Evolutionary conservation across 2,329 filamentous ascomycete species (phyloP), one percentile per base, ranked within the genome.

Genomic region (Periglandula ipomoeae): DNA sequence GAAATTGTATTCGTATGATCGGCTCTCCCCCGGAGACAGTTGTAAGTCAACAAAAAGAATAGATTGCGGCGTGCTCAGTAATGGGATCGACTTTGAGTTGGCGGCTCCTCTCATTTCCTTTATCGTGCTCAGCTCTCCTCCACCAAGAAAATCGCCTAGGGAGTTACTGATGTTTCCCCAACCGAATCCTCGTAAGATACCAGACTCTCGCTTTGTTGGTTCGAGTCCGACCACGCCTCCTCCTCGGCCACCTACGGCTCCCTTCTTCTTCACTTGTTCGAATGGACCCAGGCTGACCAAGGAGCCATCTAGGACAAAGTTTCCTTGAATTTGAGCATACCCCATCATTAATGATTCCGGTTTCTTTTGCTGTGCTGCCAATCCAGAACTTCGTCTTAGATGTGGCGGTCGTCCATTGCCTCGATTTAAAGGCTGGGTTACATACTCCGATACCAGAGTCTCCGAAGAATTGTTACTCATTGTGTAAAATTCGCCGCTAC

Each of bases 281-380:
- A 98, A 98, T 0, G 87, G 87, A 0, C 82, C 82, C 35, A 94
- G 82, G 58, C 94, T 91, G 51, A 98, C 82, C 20, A 98, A 71
- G 1, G 93, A 95, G 0, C 89, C 89, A 61, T 98, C 93, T 6
- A 98, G 70, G 0, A 83, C 89, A 58, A 98, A 98, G 0, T 87
- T 90, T 4, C 93, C 93, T 65, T 89, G 87, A 2, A 97, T 81
- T 59, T 98, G 93, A 3, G 88, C 91, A 66, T 95, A 98, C 0
- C 90, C 93, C 93, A 98, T 98, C 82, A 98, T 94, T 47, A 98
- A 70, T 1, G 85, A 84, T 63, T 97, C 90, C 1, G 87, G 82
- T 35, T 73, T 64, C 57, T 69, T 72, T 37, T 70, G 69, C 53
- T 70, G 67, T 50, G 64, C 65, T 52, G 65, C 59, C 48, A 75